Base-by-base conservation (phyloP, 345 rosid genomes). In the Linum usitatissimum region DNA sequence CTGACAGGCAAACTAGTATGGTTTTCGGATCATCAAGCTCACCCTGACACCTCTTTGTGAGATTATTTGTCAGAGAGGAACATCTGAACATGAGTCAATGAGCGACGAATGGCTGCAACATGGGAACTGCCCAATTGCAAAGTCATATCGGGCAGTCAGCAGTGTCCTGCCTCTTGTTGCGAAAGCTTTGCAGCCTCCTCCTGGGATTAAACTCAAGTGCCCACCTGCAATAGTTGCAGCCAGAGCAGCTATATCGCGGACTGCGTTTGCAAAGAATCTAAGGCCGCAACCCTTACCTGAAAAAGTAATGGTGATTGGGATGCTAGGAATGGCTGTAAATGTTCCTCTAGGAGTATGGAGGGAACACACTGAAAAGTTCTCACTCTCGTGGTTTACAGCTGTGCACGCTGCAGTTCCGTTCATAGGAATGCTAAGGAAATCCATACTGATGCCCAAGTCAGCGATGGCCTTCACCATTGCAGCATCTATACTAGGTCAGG, bases 401-500 rank as follows among this genome's bases (percentile, higher is more conserved):
- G 83, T 93, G 45, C 99, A 93, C 38, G 96, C 96, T 6, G 97
- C 97, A 23, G 97, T 89, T 72, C 99, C 99, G 6, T 89, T 93
- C 80, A 84, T 93, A 64, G 96, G 65, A 30, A 87, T 93, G 82
- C 85, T 93, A 6, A 84, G 99, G 78, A 93, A 90, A 77, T 79
- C 96, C 0, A 75, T 93, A 18, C 65, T 89, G 84, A 90, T 93
- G 97, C 99, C 99, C 0, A 87, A 93, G 70, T 66, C 89, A 31
- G 99, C 97, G 0, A 93, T 93, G 97, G 94, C 90, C 2, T 84
- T 90, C 57, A 92, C 99, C 3, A 87, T 92, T 30, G 99, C 86
- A 17, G 97, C 97, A 3, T 89, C 97, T 0, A 61, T 89, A 20
- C 70, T 89, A 60, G 98, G 97, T 65, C 99, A 93, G 65, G 86